These are phyloP conservation scores for Cladosporium sp. DNA, from an alignment of 2,329 filamentous ascomycete species.

Conservation along the genomic window DNA sequence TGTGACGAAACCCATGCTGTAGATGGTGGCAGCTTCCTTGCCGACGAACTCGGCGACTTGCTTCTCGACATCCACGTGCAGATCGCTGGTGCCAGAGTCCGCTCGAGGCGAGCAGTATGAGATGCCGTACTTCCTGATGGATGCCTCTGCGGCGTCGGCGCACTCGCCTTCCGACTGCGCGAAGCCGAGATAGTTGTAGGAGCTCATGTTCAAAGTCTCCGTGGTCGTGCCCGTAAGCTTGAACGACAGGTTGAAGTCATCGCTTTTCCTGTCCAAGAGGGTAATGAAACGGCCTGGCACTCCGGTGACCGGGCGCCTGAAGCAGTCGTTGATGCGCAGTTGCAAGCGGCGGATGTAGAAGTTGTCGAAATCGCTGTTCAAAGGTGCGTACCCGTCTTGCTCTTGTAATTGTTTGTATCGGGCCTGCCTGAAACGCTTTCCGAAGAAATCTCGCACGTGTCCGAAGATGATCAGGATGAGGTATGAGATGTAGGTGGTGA, in stretches of 20 bases:
- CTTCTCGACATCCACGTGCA: slow-evolving; percentile 84
- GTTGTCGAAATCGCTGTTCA: slow-evolving; percentile 98
- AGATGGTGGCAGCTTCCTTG: slow-evolving; percentile 92
- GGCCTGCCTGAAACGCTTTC: slow-evolving; percentile 85
- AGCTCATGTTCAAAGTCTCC: slow-evolving; percentile 97
- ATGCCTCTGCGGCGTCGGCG: slow-evolving; percentile 85
- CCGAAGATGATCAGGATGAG: slow-evolving; percentile 92
- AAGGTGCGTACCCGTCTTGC: slow-evolving; percentile 83
- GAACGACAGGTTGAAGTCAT: slow-evolving; percentile 90
- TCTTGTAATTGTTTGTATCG: slow-evolving; percentile 81
- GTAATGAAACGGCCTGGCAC: slow-evolving; percentile 94
- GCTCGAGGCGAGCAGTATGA: slow-evolving; percentile 75
- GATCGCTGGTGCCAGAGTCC: slow-evolving; percentile 81
- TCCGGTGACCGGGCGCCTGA: slow-evolving; percentile 85
- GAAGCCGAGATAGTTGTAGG: slow-evolving; percentile 98
- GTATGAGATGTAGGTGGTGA: slow-evolving; percentile 98
- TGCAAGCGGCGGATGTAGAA: slow-evolving; percentile 95
- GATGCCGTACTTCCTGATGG: slow-evolving; percentile 79
- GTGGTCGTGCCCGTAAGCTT: slow-evolving; percentile 84
- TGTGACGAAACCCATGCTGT: slow-evolving; percentile 98
- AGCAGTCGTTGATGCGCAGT: slow-evolving; percentile 93
- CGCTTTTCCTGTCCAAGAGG: slow-evolving; percentile 81
- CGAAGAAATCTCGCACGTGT: slow-evolving; percentile 95
- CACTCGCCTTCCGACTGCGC: slow-evolving; percentile 96
- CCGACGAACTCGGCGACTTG: slow-evolving; percentile 88